A percentile compares a stretch with the other conserved stretches of the same genome.
These are phyloP conservation scores for Hortaea werneckii DNA, from an alignment of 2,329 filamentous ascomycete species.

Conservation along the genomic window DNA sequence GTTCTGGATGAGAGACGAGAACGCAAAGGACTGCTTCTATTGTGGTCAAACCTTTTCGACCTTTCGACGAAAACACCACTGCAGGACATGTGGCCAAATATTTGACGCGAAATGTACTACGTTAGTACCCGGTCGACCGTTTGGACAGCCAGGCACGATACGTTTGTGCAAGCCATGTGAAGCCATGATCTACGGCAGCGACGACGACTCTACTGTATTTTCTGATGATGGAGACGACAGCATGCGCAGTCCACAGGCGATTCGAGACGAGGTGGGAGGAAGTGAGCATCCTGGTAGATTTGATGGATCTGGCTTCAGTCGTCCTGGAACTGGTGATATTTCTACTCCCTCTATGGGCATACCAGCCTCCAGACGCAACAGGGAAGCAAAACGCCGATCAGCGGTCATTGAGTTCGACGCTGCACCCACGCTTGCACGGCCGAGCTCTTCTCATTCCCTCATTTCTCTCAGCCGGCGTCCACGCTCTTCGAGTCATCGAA, in stretches of 20 bases:
- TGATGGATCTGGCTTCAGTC: conserved; percentile 15
- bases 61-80: conserved; percentile 93
- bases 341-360: conserved; percentile 54
- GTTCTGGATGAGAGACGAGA: conserved; percentile 95
- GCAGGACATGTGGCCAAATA: conserved; percentile 91
- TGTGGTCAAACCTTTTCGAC: conserved; percentile 86
- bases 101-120: conserved; percentile 95
- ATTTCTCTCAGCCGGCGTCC: conserved; percentile 63
- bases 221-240: conserved; percentile 53
- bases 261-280: conserved; percentile 5
- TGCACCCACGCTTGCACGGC: conserved; percentile 67
- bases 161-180: conserved; percentile 91
- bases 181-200: conserved; percentile 78
- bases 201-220: conserved; percentile 86
- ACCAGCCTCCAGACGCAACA: conserved; percentile 53
- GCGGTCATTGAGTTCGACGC: conserved; percentile 83
- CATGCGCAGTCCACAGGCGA: conserved; percentile 13
- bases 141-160: conserved; percentile 74
- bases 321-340: conserved; percentile 23
- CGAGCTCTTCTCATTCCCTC: conserved; percentile 84
- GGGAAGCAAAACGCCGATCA: conserved; percentile 73
- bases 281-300: conserved; percentile 9
- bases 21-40: conserved; percentile 91
- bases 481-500: conserved; percentile 67
- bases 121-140: conserved; percentile 76